A percentile compares a stretch with the other conserved stretches of the same genome.
phyloP scores from a whole-genome alignment of 2,329 filamentous ascomycete genomes.

The Thermothelomyces thermophilus region DNA sequence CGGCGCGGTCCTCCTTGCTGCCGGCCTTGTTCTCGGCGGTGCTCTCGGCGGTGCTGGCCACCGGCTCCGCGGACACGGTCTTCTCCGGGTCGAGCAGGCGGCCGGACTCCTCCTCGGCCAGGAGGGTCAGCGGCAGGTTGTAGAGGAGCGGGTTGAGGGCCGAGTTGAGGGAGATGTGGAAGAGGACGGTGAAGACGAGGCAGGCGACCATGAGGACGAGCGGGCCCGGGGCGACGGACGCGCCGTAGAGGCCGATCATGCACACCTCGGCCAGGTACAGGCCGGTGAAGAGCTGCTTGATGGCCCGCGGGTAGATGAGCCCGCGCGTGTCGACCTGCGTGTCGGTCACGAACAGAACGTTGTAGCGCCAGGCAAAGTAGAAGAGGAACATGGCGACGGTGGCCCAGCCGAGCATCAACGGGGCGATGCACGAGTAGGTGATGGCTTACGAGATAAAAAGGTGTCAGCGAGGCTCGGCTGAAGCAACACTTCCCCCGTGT shows the following conservation, averaged over 20 bases:
- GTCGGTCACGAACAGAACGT: constrained; percentile 80
- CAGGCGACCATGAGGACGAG: constrained; percentile 70
- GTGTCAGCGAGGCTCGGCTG: no score
- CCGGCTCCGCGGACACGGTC: constrained; percentile 11
- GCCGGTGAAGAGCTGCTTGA: constrained; percentile 79
- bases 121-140: constrained; percentile 69
- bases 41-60: constrained; percentile 6
- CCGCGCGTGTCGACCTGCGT: constrained; percentile 81
- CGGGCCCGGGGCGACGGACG: constrained; percentile 60
- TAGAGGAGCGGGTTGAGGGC: constrained; percentile 70
- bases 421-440: constrained; percentile 80
- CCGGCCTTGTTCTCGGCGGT: constrained; percentile 14
- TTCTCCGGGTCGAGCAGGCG: constrained; percentile 25
- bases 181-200: constrained; percentile 67
- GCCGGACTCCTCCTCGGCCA: constrained; percentile 39
- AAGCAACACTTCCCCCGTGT: no score
- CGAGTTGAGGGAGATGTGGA: constrained; percentile 66
- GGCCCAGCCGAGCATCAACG: constrained; percentile 76
- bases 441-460: constrained; percentile 65
- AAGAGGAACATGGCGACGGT: constrained; percentile 72
- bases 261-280: constrained; percentile 78
- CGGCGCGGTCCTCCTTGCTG: constrained; percentile 21
- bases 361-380: constrained; percentile 85
- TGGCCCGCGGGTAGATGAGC: constrained; percentile 75
- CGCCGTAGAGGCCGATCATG: constrained; percentile 76